phyloP scores from a whole-genome alignment of 306 rosid species.

The Inga leiocalycina region DNA sequence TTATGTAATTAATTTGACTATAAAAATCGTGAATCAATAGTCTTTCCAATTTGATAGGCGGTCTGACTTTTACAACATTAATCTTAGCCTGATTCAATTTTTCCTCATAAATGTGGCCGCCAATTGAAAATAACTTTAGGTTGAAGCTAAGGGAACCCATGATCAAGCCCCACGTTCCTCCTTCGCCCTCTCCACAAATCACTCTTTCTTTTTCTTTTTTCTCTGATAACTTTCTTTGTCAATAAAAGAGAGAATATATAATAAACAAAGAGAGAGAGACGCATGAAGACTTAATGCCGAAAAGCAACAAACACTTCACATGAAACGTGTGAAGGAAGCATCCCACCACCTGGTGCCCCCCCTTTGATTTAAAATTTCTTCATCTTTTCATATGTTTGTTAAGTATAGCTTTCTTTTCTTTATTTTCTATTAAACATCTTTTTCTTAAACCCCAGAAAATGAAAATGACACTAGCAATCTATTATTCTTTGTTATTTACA shows the following conservation, averaged over 20 bases:
- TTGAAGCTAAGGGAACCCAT: neutral
- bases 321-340: neutral
- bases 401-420: neutral
- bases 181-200: neutral
- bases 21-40: too few species aligned
- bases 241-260: neutral
- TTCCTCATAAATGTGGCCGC: too few species aligned
- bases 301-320: neutral
- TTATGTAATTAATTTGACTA: too few species aligned
- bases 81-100: too few species aligned
- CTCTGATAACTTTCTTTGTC: neutral
- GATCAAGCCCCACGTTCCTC: neutral
- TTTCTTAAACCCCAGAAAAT: neutral
- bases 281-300: neutral
- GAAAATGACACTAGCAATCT: neutral
- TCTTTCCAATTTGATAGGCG: too few species aligned
- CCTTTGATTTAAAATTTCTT: neutral
- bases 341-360: neutral
- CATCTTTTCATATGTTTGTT: neutral
- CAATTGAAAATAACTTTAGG: neutral
- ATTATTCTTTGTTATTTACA: neutral
- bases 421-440: neutral
- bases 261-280: neutral
- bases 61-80: too few species aligned
- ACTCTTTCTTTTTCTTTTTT: neutral